These are phyloP conservation scores for Mallotus repandus DNA, from an alignment of 441 rosid species.

Conservation along the genomic window DNA sequence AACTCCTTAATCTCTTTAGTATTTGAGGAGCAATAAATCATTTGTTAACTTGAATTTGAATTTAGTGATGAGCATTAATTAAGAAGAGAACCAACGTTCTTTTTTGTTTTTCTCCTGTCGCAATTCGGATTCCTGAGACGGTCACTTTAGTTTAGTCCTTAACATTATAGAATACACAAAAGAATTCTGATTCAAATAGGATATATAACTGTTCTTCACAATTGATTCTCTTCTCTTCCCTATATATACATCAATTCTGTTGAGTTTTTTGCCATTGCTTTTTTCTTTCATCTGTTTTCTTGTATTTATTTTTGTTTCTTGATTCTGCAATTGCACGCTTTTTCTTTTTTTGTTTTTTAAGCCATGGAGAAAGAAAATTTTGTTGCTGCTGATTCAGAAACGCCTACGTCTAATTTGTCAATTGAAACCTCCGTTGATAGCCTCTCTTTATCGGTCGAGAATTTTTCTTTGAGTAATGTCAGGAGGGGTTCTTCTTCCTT, in stretches of 20 bases:
- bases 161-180: background rate
- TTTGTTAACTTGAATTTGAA: too few relatives aligned
- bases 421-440: background rate
- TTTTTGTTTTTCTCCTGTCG: background rate
- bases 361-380: background rate
- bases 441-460: slow-evolving; percentile 1
- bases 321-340: background rate
- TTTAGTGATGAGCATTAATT: too few relatives aligned
- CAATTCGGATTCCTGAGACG: slow-evolving; percentile 2
- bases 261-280: background rate
- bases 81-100: too few relatives aligned
- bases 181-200: background rate
- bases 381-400: background rate
- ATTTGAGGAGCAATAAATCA: too few relatives aligned
- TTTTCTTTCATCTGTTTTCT: background rate
- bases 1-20: too few relatives aligned
- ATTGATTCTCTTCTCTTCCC: background rate
- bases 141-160: background rate
- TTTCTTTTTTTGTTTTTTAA: background rate
- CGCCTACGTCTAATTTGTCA: background rate
- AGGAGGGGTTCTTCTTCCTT: background rate
- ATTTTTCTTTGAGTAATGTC: background rate
- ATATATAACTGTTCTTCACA: background rate
- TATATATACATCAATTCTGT: background rate
- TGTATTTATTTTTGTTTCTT: background rate